Evolutionary conservation across 164 flowering plant genomes (phyloP), one percentile per base, ranked within the genome.

Genomic region (Piper betle): DNA sequence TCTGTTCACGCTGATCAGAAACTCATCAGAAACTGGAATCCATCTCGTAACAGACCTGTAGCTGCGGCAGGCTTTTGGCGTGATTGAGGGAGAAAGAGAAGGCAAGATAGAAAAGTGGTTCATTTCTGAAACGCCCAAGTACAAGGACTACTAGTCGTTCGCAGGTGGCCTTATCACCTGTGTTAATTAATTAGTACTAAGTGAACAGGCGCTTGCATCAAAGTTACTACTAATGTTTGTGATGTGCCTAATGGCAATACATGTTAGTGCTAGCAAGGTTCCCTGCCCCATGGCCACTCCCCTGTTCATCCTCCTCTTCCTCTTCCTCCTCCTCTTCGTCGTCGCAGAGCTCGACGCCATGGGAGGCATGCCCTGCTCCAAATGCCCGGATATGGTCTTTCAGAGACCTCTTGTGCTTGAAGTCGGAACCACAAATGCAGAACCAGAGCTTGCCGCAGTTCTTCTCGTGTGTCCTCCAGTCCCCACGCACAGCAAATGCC

Each of bases 401-500:
- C 4, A 85, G 84, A 0, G 91, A 85, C 58, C 87, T 75, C 79
- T 85, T 85, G 74, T 84, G 87, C 74, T 82, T 84, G 62, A 84
- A 85, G 71, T 85, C 87, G 4, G 91, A 85, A 7, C 91, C 88
- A 61, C 91, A 85, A 1, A 74, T 73, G 55, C 91, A 85, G 67
- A 80, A 83, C 91, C 91, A 85, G 0, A 82, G 71, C 69, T 78
- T 82, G 18, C 90, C 90, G 52, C 89, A 84, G 58, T 84, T 84
- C 79, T 84, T 84, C 74, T 84, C 90, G 58, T 84, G 91, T 17
- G 91, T 85, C 65, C 88, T 70, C 92, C 88, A 86, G 64, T 84
- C 92, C 0, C 88, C 92, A 42, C 80, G 70, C n/a, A 86, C 89
- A 0, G 88, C 88, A 62, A 86, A 82, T 0, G 78, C 63, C 69